phyloP scores from a whole-genome alignment of 2,329 filamentous ascomycete genomes.

The Fusarium nurragi region DNA sequence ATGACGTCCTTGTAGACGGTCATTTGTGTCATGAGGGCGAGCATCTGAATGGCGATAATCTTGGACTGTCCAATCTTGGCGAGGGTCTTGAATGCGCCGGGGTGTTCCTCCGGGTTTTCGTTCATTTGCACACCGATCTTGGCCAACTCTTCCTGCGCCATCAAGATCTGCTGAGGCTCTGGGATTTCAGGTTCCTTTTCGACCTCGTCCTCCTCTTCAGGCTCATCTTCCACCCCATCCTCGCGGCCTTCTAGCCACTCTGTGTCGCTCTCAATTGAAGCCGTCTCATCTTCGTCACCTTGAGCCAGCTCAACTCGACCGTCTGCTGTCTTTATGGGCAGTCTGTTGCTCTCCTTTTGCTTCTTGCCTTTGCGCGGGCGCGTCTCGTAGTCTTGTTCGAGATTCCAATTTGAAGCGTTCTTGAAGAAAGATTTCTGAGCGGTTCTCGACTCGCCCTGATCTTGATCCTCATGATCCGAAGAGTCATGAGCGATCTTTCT shows the following conservation, averaged over 20 bases:
- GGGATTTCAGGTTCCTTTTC: conserved; percentile 72
- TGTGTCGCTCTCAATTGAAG: conserved; percentile 66
- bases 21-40: conserved; percentile 86
- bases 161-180: conserved; percentile 79
- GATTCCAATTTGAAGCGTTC: conserved; percentile 83
- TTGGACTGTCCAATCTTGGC: conserved; percentile 76
- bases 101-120: conserved; percentile 92
- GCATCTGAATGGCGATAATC: conserved; percentile 80
- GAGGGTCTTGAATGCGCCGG: conserved; percentile 79
- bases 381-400: conserved; percentile 91
- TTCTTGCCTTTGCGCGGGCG: conserved; percentile 82
- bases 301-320: conserved; percentile 73
- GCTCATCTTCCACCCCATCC: conserved; percentile 60
- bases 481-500: conserved; percentile 66
- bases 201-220: conserved; percentile 57
- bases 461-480: conserved; percentile 56
- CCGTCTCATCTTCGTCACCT: conserved; percentile 66
- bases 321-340: conserved; percentile 88
- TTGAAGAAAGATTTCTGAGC: conserved; percentile 74
- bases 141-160: conserved; percentile 92
- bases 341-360: conserved; percentile 74
- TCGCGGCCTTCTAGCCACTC: conserved; percentile 71
- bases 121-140: conserved; percentile 83
- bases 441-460: conserved; percentile 48
- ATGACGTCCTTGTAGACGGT: conserved; percentile 96